Percentiles rank a stretch among this genome's conserved stretches.
phyloP scores from a whole-genome alignment of 495 filamentous ascomycete genomes.

The Beverwykella pulmonaria region DNA sequence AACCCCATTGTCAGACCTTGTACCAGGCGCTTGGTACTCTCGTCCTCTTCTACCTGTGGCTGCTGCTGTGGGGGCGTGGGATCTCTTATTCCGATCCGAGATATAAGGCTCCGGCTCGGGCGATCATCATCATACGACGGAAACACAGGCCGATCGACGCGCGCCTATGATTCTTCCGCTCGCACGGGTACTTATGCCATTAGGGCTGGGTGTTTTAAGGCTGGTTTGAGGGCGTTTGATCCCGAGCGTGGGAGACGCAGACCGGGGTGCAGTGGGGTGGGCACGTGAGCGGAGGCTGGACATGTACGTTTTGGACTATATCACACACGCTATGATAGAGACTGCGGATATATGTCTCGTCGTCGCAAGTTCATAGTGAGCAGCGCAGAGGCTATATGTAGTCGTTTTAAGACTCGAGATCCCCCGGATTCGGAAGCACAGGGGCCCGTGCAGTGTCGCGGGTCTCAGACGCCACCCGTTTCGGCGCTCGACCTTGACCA shows the following conservation, averaged over 20 bases:
- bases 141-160: slow-evolving; percentile 13
- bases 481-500: slow-evolving; percentile 8
- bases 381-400: not conserved
- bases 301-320: not conserved
- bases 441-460: slow-evolving; percentile 21
- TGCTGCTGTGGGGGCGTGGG: not conserved
- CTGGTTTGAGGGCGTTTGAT: slow-evolving; percentile 1
- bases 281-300: slow-evolving; percentile 18
- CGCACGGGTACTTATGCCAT: slow-evolving; percentile 16
- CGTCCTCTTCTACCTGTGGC: not conserved
- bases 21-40: not conserved
- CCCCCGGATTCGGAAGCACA: not conserved
- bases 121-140: not conserved
- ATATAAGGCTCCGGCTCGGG: not conserved
- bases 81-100: not conserved
- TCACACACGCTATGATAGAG: not conserved
- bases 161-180: not conserved
- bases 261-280: not conserved
- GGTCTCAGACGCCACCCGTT: slow-evolving; percentile 17
- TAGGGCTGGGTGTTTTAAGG: not conserved
- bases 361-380: too few relatives aligned
- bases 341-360: not conserved
- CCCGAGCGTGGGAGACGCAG: not conserved
- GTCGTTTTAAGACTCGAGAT: not conserved
- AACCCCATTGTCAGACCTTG: not conserved